Percentiles rank a stretch among this genome's conserved stretches.
Evolutionary conservation across 148 eudicot species (phyloP).

Genomic region (Heliamphora exappendiculata): DNA sequence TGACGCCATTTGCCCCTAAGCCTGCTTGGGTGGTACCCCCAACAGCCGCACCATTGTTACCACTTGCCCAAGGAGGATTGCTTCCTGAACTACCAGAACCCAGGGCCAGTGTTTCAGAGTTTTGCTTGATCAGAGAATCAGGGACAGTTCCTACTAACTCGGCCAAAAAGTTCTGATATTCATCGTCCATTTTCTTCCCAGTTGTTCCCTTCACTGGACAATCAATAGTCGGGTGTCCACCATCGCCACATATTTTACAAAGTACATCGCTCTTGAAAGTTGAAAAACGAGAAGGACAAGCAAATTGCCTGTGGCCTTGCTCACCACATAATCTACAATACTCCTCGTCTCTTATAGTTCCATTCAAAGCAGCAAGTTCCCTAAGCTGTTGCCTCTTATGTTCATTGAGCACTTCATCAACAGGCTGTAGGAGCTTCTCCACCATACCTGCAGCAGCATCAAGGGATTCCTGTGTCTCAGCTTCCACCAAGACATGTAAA

Average conservation of each 20-base stretch:
- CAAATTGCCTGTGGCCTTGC: conserved; percentile 74
- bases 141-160: conserved; percentile 82
- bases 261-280: conserved; percentile 84
- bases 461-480: conserved; percentile 71
- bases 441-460: conserved; percentile 94
- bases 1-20: conserved; percentile 33
- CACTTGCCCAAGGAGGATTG: conserved; percentile 58
- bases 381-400: conserved; percentile 84
- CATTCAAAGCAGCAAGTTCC: conserved; percentile 86
- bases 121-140: conserved; percentile 42
- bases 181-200: conserved; percentile 93
- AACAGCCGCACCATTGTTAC: conserved; percentile 15
- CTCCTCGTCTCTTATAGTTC: conserved; percentile 86
- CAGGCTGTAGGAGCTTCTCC: conserved; percentile 80
- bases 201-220: conserved; percentile 81
- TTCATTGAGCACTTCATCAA: conserved; percentile 77
- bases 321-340: conserved; percentile 86
- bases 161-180: conserved; percentile 75
- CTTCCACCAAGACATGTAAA: conserved; percentile 89
- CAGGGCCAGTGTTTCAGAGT: conserved; percentile 25
- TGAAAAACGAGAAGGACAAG: conserved; percentile 60
- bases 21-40: conserved; percentile 32
- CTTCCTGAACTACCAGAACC: conserved; percentile 41
- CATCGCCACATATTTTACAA: conserved; percentile 87
- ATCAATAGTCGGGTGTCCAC: conserved; percentile 85